Conservation (phyloP, 768 basidiomycete species). For the Auricularia cornea region DNA sequence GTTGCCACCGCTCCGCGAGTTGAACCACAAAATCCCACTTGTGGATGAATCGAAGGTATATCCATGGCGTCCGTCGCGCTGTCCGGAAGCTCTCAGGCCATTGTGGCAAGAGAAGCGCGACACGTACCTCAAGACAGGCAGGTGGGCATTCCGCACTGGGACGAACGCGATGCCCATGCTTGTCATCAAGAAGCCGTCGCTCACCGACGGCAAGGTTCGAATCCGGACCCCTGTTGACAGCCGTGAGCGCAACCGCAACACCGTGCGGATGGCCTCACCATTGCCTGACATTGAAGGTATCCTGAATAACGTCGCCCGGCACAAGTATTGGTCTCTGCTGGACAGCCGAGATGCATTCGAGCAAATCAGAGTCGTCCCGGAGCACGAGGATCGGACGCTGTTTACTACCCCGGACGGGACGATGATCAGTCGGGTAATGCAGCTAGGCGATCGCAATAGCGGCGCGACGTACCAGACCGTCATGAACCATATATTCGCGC, state of each 20-base stretch:
- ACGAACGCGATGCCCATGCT: conserved; percentile 27
- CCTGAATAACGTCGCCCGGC: conserved; percentile 12
- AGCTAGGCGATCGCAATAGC: conserved; percentile 25
- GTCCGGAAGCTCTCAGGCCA: conserved; percentile 24
- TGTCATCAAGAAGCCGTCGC: conserved; percentile 20
- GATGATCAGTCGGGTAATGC: conserved; percentile 35
- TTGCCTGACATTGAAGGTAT: conserved; percentile 24
- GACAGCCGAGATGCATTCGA: conserved; percentile 27
- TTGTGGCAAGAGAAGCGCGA: conserved; percentile 23
- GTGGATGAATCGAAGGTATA: conserved; percentile 25
- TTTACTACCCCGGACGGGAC: conserved; percentile 34
- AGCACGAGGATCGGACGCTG: conserved; percentile 11
- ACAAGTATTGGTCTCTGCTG: conserved; percentile 16
- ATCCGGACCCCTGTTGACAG: conserved; percentile 20
- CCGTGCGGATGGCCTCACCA: conserved; percentile 17
- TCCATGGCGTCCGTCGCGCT: conserved; percentile 27
- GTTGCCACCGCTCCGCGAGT: conserved; percentile 21
- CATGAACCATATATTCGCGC: conserved; percentile 33
- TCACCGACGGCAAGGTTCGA: conserved; percentile 9
- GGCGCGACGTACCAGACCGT: conserved; percentile 35
- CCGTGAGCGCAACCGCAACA: conserved; percentile 24
- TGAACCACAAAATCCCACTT: conserved; percentile 31
- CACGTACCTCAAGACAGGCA: conserved; percentile 20
- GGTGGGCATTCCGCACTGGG: conserved; percentile 22
- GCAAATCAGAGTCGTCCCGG: conserved; percentile 19